These are phyloP conservation scores for Ophiostoma ulmi DNA, from an alignment of 2,329 filamentous ascomycete species.

Conservation along the genomic window DNA sequence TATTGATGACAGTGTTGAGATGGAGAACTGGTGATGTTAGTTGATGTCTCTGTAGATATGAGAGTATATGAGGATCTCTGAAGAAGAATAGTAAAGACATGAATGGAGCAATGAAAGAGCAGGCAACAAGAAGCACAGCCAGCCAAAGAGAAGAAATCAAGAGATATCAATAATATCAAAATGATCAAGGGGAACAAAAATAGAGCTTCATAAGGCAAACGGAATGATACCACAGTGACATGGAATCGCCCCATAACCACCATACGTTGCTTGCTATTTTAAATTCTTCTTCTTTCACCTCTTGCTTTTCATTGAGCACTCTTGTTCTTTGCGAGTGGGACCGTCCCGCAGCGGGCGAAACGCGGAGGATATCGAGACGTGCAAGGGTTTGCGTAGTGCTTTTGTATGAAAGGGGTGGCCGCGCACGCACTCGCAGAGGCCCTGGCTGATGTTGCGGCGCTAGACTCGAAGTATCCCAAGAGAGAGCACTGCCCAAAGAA, in stretches of 20 bases:
- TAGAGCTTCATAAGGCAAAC: constrained; percentile 15
- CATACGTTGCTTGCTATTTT: neutral
- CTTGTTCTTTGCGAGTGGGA: constrained; percentile 20
- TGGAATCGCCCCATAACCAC: constrained; percentile 8
- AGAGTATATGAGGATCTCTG: neutral
- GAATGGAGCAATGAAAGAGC: neutral
- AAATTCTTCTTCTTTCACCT: neutral
- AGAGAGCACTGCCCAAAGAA: constrained; percentile 7
- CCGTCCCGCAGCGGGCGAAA: constrained; percentile 27
- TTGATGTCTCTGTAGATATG: neutral
- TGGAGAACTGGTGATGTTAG: neutral
- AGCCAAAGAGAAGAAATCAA: neutral
- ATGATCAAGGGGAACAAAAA: neutral
- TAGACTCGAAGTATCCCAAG: constrained; percentile 8
- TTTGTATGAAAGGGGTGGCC: constrained; percentile 21
- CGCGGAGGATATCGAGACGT: constrained; percentile 27
- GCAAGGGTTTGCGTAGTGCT: constrained; percentile 22
- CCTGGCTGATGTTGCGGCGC: constrained; percentile 20
- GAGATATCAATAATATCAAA: neutral
- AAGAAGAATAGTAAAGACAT: neutral
- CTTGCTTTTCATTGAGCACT: neutral
- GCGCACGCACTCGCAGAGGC: constrained; percentile 20
- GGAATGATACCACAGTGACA: constrained; percentile 9
- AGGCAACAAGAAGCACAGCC: neutral
- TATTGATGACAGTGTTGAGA: neutral